Evolutionary conservation across 441 rosid genomes (phyloP), one percentile per base, ranked within the genome.

Genomic region (Adansonia gregorii): DNA sequence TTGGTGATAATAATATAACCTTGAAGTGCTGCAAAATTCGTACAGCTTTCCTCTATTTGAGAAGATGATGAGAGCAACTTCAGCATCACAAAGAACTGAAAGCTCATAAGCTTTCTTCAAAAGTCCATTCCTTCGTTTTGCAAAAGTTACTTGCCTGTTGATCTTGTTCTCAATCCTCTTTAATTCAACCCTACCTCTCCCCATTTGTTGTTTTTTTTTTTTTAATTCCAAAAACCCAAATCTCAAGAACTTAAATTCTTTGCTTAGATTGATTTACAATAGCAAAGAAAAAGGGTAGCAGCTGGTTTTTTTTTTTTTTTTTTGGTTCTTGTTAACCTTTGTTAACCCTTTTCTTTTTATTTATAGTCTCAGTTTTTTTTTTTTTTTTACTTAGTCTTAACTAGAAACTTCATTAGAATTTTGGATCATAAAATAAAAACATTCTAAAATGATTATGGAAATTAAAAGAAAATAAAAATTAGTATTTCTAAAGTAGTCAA

Each of bases 61-160:
- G 99, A 95, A 95, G 94, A 93, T 86, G 96, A 95, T 95, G 93
- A 95, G 98, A 84, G 99, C 99, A 88, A 95, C 92, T 82, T 95
- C 99, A 14, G 99, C 99, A 87, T 94, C 98, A 71, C 98, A 94
- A 19, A 95, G 97, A 80, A 95, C 98, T 4, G 98, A 93, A 83
- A 93, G 97, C 93, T 95, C 98, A 73, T 93, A 95, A 70, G 99
- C 99, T 91, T 95, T 95, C 97, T 95, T 95, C 93, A 95, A 88
- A 8, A 95, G 88, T 1, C 98, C 99, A 89, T 92, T 92, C 73
- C 98, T 92, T 84, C 99, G 86, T 94, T 95, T 95, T 74, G 99
- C 99, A 85, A 95, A 95, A 81, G 99, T 95, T 80, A 95, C 98
- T 88, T 95, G 98, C 86, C 99, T 85, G 93, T 95, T 95, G 91